Percentiles rank a stretch among this genome's conserved stretches.
Conservation (phyloP, 2,329 filamentous ascomycete genomes). For the Penicillium sp. region DNA sequence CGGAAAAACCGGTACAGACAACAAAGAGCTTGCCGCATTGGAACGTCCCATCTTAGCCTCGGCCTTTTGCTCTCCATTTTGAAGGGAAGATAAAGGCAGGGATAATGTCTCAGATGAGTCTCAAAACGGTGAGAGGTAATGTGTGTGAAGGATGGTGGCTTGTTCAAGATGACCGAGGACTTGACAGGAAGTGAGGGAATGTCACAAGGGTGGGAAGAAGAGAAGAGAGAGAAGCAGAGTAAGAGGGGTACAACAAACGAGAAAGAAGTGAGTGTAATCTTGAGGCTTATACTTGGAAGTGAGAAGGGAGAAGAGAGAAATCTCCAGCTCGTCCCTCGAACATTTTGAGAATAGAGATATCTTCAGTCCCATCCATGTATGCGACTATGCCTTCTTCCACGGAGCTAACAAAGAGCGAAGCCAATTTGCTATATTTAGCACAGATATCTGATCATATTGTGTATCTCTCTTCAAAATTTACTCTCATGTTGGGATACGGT, state of each 20-base stretch:
- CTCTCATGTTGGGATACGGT: not conserved
- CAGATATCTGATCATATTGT: not conserved
- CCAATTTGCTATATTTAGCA: too few species aligned
- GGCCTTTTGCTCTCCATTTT: not conserved
- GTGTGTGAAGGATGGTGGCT: not conserved
- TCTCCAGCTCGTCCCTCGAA: not conserved
- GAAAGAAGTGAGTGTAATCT: not conserved
- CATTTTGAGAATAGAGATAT: not conserved
- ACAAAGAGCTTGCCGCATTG: slow-evolving; percentile 24
- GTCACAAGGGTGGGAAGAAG: not conserved
- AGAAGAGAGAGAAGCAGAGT: not conserved
- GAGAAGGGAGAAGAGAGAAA: not conserved
- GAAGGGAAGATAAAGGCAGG: too few species aligned
- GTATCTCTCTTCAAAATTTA: not conserved
- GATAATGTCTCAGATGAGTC: not conserved
- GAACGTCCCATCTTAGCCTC: slow-evolving; percentile 17
- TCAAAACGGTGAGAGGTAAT: not conserved
- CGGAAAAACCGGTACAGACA: slow-evolving; percentile 28
- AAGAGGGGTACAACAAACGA: not conserved
- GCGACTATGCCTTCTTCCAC: not conserved
- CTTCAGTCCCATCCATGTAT: not conserved
- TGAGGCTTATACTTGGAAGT: not conserved
- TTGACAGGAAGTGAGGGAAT: not conserved
- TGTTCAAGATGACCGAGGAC: not conserved
- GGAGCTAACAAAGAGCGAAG: not conserved